A percentile compares a stretch with the other conserved stretches of the same genome.
These are phyloP conservation scores for Rhodotorula sp. DNA, from an alignment of 1,284 basidiomycete species.

Conservation along the genomic window DNA sequence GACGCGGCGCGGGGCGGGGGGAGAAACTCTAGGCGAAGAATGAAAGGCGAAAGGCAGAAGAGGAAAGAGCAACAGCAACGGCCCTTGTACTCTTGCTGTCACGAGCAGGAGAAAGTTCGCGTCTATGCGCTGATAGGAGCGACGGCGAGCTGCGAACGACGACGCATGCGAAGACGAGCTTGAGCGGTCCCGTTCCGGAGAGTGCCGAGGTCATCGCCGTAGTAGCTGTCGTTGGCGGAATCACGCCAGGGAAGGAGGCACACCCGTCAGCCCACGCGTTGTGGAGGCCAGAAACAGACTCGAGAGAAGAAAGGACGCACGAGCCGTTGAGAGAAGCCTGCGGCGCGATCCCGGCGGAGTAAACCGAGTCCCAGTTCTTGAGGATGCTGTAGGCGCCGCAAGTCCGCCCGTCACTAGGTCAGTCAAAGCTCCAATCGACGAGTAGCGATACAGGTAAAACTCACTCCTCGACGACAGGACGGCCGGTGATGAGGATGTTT, in stretches of 20 bases:
- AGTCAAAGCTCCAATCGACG: too few species aligned
- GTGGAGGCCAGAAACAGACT: not conserved
- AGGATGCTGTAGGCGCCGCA: conserved; percentile 41
- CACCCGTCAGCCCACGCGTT: too few species aligned
- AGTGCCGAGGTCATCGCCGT: conserved; percentile 38
- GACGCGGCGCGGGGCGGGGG: too few species aligned
- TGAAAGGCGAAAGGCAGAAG: too few species aligned
- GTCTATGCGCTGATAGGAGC: conserved; percentile 4
- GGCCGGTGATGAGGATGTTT: conserved; percentile 47
- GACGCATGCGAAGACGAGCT: conserved; percentile 19
- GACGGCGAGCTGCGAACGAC: conserved; percentile 6
- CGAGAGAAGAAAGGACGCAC: conserved; percentile 3
- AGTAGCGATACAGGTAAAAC: not conserved
- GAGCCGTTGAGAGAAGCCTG: conserved; percentile 35
- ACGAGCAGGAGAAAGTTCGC: too few species aligned
- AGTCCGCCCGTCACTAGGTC: not conserved
- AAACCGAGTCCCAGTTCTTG: conserved; percentile 44
- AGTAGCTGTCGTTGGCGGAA: conserved; percentile 9
- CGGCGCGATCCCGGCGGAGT: conserved; percentile 43
- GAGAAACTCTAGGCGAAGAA: too few species aligned
- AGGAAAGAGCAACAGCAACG: too few species aligned
- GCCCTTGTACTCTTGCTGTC: too few species aligned
- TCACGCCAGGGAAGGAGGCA: not conserved
- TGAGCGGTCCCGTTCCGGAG: conserved; percentile 30
- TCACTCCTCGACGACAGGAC: conserved; percentile 45